Conservation (phyloP, 73 alveolate genomes). For the Paramecium sexaurelia region DNA sequence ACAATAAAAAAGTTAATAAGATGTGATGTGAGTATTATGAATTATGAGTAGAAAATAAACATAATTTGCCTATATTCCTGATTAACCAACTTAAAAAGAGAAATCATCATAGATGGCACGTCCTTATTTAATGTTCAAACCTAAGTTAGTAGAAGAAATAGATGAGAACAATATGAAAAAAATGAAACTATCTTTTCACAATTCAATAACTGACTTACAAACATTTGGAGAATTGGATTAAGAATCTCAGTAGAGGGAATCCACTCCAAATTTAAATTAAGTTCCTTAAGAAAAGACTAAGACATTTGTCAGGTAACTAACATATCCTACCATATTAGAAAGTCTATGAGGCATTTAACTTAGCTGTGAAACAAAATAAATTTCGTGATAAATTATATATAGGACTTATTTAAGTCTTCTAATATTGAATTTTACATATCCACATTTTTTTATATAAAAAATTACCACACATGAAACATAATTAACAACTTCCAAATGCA, state of each 20-base stretch:
- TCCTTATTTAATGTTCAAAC: constrained; percentile 22
- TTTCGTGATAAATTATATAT: neutral
- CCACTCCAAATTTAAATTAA: neutral
- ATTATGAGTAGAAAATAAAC: neutral
- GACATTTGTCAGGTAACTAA: constrained; percentile 29
- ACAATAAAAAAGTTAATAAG: neutral
- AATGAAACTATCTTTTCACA: constrained; percentile 8
- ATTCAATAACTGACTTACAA: constrained; percentile 24
- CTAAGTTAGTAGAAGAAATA: constrained; percentile 11
- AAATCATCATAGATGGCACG: neutral
- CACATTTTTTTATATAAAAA: neutral
- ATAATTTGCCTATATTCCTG: constrained; percentile 13
- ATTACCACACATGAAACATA: constrained; percentile 68
- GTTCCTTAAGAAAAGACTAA: constrained; percentile 17
- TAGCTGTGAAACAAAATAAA: constrained; percentile 7
- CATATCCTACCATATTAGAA: neutral
- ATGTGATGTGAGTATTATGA: neutral
- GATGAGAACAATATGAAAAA: constrained; percentile 7
- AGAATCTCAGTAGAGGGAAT: neutral
- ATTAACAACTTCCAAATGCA: constrained; percentile 87
- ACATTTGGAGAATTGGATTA: neutral
- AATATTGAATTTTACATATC: neutral
- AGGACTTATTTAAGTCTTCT: constrained; percentile 52
- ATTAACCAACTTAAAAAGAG: neutral
- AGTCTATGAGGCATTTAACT: constrained; percentile 9